A percentile compares a stretch with the other conserved stretches of the same genome.
Conservation (phyloP, 1,284 basidiomycete genomes). For the Ganoderma lingzhi region DNA sequence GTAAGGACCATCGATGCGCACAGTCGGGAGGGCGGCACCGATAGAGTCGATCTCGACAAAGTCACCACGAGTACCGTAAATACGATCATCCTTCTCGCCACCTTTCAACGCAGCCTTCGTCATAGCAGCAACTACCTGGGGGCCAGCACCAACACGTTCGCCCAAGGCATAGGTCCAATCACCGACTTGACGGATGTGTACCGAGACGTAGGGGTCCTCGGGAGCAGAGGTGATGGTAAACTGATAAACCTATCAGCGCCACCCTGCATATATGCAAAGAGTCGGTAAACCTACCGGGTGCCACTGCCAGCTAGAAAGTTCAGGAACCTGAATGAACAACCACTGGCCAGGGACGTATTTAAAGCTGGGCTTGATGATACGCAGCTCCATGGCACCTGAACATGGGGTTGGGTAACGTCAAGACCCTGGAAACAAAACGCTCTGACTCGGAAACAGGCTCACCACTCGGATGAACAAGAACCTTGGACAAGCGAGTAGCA, state of each 20-base stretch:
- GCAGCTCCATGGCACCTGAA: slow-evolving; percentile 85
- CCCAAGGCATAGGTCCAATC: slow-evolving; percentile 88
- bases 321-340: slow-evolving; percentile 89
- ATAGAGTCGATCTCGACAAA: slow-evolving; percentile 79
- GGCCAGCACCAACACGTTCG: slow-evolving; percentile 83
- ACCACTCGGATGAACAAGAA: slow-evolving; percentile 84
- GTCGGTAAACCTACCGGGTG: slow-evolving; percentile 70
- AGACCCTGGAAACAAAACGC: slow-evolving; percentile 13
- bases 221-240: slow-evolving; percentile 95
- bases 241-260: slow-evolving; percentile 46
- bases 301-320: slow-evolving; percentile 87
- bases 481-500: slow-evolving; percentile 80
- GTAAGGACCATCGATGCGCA: slow-evolving; percentile 88
- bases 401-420: slow-evolving; percentile 10
- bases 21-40: slow-evolving; percentile 65
- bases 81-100: slow-evolving; percentile 62
- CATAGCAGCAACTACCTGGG: slow-evolving; percentile 76
- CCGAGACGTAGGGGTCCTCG: slow-evolving; percentile 87
- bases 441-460: slow-evolving; percentile 37
- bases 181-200: slow-evolving; percentile 91
- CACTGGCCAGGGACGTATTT: slow-evolving; percentile 92
- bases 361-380: slow-evolving; percentile 88
- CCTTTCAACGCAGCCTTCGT: slow-evolving; percentile 80
- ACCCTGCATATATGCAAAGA: neutral
- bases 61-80: slow-evolving; percentile 64